Base-by-base conservation (phyloP, 2,329 filamentous ascomycete genomes). In the Trichoderma sp. region DNA sequence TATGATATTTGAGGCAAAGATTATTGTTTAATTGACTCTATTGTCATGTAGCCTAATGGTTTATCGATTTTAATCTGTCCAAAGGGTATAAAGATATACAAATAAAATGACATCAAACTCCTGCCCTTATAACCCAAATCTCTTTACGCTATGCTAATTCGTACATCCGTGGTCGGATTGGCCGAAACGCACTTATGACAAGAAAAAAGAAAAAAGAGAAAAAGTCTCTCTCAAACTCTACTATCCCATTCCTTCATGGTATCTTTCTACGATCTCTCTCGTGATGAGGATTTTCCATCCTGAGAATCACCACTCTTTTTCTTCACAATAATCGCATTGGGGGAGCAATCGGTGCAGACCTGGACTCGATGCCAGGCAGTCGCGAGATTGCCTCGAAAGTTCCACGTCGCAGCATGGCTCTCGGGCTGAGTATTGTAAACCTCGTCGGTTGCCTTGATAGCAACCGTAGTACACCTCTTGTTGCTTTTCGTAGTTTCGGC, bases 371-470 rank as follows among this genome's bases (percentile, higher is more conserved):
- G 88, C 89, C 89, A 91, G 0, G 88, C 88, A n/a, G 87, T 90
- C 2, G 88, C 87, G 67, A 91, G 80, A 75, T 91, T 90, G 0
- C 89, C 89, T 2, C 88, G 82, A 43, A 89, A 80, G 71, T 91
- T 91, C 78, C 88, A 91, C 35, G 88, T 89, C 40, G 83, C 83
- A 49, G 81, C 81, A 72, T 89, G 86, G 49, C 79, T 84, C 75
- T 90, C 86, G 0, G 89, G 89, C 77, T 91, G 89, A 0, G 87
- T 87, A 72, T 91, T 91, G 76, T 91, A 91, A 2, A 84, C 81
- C 72, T 89, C 87, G 74, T 91, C 89, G 2, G 86, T 88, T 7
- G 89, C 89, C 78, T 91, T 91, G 73, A 91, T 88, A 5, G 90
- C 80, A 60, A 91, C 72, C 0, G 83, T 85, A 1, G 83, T 83